Percentiles rank a stretch among this genome's conserved stretches.
These are phyloP conservation scores for Pistacia vera DNA, from an alignment of 345 rosid genomes.

Conservation along the genomic window DNA sequence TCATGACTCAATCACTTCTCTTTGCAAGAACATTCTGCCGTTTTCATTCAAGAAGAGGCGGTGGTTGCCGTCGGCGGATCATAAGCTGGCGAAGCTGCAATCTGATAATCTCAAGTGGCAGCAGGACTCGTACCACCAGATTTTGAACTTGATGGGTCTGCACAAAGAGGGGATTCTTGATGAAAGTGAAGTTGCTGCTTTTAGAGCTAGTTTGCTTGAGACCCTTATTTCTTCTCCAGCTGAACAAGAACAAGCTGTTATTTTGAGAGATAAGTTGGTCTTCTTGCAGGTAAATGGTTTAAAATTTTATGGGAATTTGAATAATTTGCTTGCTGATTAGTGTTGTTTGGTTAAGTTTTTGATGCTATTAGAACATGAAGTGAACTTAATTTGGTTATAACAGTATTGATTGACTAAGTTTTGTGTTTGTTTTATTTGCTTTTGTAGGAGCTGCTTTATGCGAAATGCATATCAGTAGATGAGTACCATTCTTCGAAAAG, in stretches of 20 bases:
- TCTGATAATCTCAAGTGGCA: constrained; percentile 86
- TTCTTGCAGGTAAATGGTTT: constrained; percentile 63
- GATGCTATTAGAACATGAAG: neutral
- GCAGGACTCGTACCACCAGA: constrained; percentile 80
- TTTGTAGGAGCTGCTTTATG: constrained; percentile 61
- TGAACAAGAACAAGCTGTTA: constrained; percentile 49
- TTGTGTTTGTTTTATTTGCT: neutral
- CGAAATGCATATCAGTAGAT: constrained; percentile 66
- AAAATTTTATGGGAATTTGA: neutral
- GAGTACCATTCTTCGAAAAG: constrained; percentile 78
- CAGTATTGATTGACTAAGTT: neutral
- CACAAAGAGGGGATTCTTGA: constrained; percentile 67
- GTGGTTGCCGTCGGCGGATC: constrained; percentile 51
- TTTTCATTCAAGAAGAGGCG: constrained; percentile 64
- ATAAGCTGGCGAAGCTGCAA: constrained; percentile 56
- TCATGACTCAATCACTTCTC: constrained; percentile 76
- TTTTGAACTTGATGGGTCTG: constrained; percentile 68
- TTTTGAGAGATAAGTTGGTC: constrained; percentile 64
- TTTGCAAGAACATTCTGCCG: constrained; percentile 77
- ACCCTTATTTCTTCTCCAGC: constrained; percentile 56
- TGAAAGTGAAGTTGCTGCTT: constrained; percentile 56
- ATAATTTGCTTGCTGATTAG: neutral
- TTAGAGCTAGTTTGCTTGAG: constrained; percentile 62
- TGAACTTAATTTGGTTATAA: neutral
- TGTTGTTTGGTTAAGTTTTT: neutral